Evolutionary conservation across 768 basidiomycete genomes (phyloP), one percentile per base, ranked within the genome.

Genomic region (Tubosaeta sp.): DNA sequence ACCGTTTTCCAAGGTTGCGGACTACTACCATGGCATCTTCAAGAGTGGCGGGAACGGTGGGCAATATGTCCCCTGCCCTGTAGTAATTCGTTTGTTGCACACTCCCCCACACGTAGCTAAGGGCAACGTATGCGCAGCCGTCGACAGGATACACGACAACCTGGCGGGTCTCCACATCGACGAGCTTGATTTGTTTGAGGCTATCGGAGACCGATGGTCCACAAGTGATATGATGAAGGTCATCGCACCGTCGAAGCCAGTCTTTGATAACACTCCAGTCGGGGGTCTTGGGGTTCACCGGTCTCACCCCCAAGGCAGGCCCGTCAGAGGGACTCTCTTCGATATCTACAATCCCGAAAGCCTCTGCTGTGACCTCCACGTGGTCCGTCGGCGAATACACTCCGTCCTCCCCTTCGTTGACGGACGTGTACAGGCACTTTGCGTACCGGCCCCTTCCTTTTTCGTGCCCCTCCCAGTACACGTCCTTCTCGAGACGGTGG

Each of bases 41-140:
- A 10, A 63, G 48, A 3, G 61, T 63, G 4, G 45, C 41, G n/a
- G 53, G 59, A 41, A 60, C 41, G 10, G 31, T 35, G 0, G 58
- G 52, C 1, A 60, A 31, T 13, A 49, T 7, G 11, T 52, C 51
- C 19, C 61, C 49, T 5, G 54, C 51, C 22, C 47, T 52, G 48
- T 32, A 54, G 48, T 32, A 54, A 25, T 43, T 44, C 2, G 34
- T 44, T 21, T 61, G 54, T 1, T 35, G 25, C 2, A 48, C 49
- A 6, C 39, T 42, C 18, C 61, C 55, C 61, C 55, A 59, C 9
- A 62, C 55, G 12, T 61, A 59, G 13, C 57, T 63, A 25, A 51
- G 49, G 1, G 61, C 44, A 25, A 55, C 13, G 18, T 48, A 63
- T 5, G 52, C 49, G 36, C 58, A 51, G 19, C 48, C 30, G 3